Evolutionary conservation across 257 asterid genomes (phyloP), one percentile per base, ranked within the genome.

Genomic region (Rubia yunnanensis): DNA sequence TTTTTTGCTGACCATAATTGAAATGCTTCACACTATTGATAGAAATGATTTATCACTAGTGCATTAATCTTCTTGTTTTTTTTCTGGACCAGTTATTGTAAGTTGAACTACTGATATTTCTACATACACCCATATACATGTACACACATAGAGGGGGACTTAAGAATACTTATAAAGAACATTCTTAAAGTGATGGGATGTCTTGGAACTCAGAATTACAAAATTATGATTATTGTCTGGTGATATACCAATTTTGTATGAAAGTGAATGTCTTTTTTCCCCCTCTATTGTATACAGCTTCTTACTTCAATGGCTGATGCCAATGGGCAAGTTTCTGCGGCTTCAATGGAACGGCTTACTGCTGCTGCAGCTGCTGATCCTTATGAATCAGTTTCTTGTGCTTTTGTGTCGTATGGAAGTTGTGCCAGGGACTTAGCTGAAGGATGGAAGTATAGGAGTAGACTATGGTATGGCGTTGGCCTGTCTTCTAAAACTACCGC

Each of bases 301-400:
- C 95, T 87, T 79, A 88, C 94, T 67, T 82, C 99, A 67, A 83
- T 84, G 95, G 97, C 97, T 76, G 97, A 92, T 82, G 82, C 92
- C 41, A 89, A 79, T 68, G 97, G 96, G 50, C 92, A 84, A 76
- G 83, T 89, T 76, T 80, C 99, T 78, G 71, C 96, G 68, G 75
- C 86, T 69, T 90, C 79, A 66, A 85, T 89, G 95, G 99, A 92
- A 68, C 86, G 95, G 69, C 83, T 92, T 73, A 84, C 96, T 68
- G 99, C 96, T 35, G 94, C 99, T 15, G 97, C 87, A 7, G 99
- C 99, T 44, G 84, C 95, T 70, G 97, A 92, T 74, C 99, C 99
- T 55, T 92, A 89, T 74, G 91, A 89, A 76, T 88, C 96, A 60
- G 97, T 92, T 81, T 82, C 87, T 52, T 87, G 83, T 77, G 96